These are phyloP conservation scores for Lentinula raphanica DNA, from an alignment of 768 basidiomycete species.

Conservation along the genomic window DNA sequence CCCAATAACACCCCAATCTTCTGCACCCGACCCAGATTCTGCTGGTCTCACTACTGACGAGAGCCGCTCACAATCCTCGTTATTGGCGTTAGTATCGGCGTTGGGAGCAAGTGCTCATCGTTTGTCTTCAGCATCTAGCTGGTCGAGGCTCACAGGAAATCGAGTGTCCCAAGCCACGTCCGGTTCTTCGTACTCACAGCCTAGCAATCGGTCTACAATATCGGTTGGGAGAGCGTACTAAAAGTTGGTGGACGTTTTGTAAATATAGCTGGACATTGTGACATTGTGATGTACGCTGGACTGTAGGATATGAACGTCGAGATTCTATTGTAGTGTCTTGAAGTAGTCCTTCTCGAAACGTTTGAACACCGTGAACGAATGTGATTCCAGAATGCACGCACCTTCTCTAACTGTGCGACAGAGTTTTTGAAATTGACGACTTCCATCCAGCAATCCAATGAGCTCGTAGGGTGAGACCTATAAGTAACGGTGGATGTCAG, in stretches of 20 bases:
- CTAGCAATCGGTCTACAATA: slow-evolving; percentile 11
- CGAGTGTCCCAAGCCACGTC: slow-evolving; percentile 6
- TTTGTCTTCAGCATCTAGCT: slow-evolving; percentile 20
- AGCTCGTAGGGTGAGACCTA: slow-evolving; percentile 39
- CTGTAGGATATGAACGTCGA: neutral
- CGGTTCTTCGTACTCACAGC: slow-evolving; percentile 8
- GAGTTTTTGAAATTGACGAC: slow-evolving; percentile 66
- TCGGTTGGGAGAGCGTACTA: slow-evolving; percentile 18
- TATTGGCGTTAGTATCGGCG: neutral
- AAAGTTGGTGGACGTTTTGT: neutral
- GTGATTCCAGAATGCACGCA: slow-evolving; percentile 21
- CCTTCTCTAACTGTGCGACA: slow-evolving; percentile 67
- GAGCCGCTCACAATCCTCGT: neutral
- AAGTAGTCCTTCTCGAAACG: slow-evolving; percentile 49
- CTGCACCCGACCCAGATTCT: slow-evolving; percentile 14
- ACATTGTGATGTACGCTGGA: neutral
- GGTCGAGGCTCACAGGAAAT: slow-evolving; percentile 11
- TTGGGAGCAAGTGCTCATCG: slow-evolving; percentile 18
- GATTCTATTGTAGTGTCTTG: slow-evolving; percentile 44
- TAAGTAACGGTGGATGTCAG: neutral
- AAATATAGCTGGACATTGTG: neutral
- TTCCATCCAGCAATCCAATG: slow-evolving; percentile 73
- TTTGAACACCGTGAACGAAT: slow-evolving; percentile 3
- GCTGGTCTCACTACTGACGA: slow-evolving; percentile 14
- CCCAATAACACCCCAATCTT: neutral